phyloP scores from a whole-genome alignment of 2,329 filamentous ascomycete species.

The Lecanicillium sp. region DNA sequence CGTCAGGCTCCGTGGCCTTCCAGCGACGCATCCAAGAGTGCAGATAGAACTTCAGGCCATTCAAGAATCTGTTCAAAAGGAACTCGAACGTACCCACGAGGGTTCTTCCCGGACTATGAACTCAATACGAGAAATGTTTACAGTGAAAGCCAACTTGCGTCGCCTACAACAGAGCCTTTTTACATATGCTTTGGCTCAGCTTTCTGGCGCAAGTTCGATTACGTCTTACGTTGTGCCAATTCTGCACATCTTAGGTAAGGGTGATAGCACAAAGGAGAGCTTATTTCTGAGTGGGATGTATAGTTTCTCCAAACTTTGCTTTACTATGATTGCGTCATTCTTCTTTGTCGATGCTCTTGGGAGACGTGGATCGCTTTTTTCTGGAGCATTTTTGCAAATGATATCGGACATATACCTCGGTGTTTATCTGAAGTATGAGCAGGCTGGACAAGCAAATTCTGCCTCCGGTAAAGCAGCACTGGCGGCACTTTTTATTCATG shows the following conservation, averaged over 20 bases:
- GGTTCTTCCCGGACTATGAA: constrained; percentile 18
- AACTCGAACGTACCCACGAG: constrained; percentile 14
- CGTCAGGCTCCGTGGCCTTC: constrained; percentile 22
- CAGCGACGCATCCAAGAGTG: constrained; percentile 22
- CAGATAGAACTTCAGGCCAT: constrained; percentile 26
- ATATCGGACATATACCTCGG: constrained; percentile 36
- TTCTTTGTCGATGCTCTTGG: constrained; percentile 40
- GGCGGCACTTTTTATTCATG: constrained; percentile 39
- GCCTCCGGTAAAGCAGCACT: constrained; percentile 33
- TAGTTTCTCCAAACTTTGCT: constrained; percentile 36
- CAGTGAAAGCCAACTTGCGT: constrained; percentile 31
- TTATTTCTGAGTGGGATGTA: constrained; percentile 39
- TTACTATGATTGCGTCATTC: constrained; percentile 34
- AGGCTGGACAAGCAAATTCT: constrained; percentile 20
- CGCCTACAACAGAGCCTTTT: constrained; percentile 33
- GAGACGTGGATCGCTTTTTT: constrained; percentile 31
- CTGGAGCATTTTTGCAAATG: constrained; percentile 31
- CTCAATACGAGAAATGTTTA: constrained; percentile 31
- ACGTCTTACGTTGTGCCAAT: constrained; percentile 39
- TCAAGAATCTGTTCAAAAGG: constrained; percentile 19
- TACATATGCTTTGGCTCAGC: constrained; percentile 34
- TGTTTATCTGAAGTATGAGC: constrained; percentile 31
- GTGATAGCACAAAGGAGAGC: constrained; percentile 23
- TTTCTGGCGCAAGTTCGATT: constrained; percentile 39
- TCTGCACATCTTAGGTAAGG: constrained; percentile 30